Percentiles rank a stretch among this genome's conserved stretches.
These are phyloP conservation scores for Sugiyamaella sp. DNA, from an alignment of 1,139 yeast genomes.

Conservation along the genomic window DNA sequence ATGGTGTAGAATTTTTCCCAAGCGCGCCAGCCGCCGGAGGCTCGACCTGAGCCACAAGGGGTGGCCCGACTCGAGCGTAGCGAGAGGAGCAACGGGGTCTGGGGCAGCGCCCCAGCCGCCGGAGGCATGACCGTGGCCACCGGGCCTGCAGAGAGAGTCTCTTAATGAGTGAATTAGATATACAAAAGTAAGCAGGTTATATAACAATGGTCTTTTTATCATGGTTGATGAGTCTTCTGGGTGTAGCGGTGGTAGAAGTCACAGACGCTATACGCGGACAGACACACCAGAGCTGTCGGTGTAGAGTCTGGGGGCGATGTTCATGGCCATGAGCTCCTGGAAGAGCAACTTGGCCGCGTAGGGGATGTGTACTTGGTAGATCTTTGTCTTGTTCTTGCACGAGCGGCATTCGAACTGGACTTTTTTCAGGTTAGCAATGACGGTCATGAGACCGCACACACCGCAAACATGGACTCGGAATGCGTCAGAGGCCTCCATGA, in stretches of 20 bases:
- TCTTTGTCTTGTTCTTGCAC: constrained; percentile 97
- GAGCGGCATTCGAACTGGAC: constrained; percentile 98
- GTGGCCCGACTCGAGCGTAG: too few relatives aligned
- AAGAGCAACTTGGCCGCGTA: constrained; percentile 95
- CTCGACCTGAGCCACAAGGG: too few relatives aligned
- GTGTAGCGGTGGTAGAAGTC: too few relatives aligned
- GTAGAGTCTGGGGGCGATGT: constrained; percentile 58
- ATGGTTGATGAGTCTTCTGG: background rate
- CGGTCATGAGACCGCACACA: constrained; percentile 96
- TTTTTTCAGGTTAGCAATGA: constrained; percentile 94
- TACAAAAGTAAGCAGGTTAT: background rate
- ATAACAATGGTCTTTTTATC: background rate
- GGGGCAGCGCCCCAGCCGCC: constrained; percentile 7
- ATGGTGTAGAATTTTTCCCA: too few relatives aligned
- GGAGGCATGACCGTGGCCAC: background rate
- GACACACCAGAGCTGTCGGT: constrained; percentile 47
- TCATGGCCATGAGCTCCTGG: constrained; percentile 99
- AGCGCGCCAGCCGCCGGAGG: too few relatives aligned
- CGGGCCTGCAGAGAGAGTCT: constrained; percentile 30
- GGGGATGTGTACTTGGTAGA: constrained; percentile 95
- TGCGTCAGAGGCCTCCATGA: constrained; percentile 99
- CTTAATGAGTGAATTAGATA: constrained; percentile 4
- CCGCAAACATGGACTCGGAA: constrained; percentile 98
- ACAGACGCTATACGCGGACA: constrained; percentile 34
- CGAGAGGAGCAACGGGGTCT: too few relatives aligned